phyloP scores from a whole-genome alignment of 202 grass and related monocot genomes.

The Elaeis oleifera region DNA sequence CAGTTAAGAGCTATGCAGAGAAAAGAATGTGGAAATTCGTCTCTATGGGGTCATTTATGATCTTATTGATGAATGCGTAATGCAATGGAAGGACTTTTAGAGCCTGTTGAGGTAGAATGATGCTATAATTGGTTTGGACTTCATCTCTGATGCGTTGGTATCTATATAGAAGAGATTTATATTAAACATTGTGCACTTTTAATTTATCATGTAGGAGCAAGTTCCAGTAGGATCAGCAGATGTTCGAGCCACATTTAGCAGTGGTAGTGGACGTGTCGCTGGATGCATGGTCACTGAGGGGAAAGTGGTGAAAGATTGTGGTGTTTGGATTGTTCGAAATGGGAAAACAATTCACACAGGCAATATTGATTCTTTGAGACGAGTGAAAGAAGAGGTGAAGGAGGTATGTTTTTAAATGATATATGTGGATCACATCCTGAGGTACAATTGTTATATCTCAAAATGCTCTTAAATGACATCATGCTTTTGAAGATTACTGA shows the following conservation, averaged over 20 bases:
- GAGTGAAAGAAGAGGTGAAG: slow-evolving; percentile 96
- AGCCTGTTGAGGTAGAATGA: slow-evolving; percentile 71
- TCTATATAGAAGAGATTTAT: too few species aligned
- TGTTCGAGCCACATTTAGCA: slow-evolving; percentile 91
- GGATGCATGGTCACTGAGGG: slow-evolving; percentile 89
- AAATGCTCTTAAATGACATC: too few species aligned
- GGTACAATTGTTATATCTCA: too few species aligned
- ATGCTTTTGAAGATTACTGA: too few species aligned
- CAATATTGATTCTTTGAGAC: slow-evolving; percentile 64
- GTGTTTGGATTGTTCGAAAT: slow-evolving; percentile 68
- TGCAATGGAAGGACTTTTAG: slow-evolving; percentile 96
- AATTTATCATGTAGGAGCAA: slow-evolving; percentile 53
- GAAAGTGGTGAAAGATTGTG: slow-evolving; percentile 68
- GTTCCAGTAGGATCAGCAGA: slow-evolving; percentile 65
- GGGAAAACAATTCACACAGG: slow-evolving; percentile 59
- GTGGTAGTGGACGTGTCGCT: slow-evolving; percentile 80
- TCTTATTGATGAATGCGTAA: slow-evolving; percentile 88
- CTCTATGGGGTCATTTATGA: slow-evolving; percentile 92
- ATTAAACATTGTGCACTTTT: slow-evolving; percentile 1
- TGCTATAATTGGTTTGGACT: background rate
- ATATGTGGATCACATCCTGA: background rate
- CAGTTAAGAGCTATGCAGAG: slow-evolving; percentile 79
- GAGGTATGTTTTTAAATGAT: slow-evolving; percentile 42
- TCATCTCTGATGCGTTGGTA: too few species aligned
- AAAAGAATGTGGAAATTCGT: slow-evolving; percentile 89